phyloP scores from a whole-genome alignment of 495 filamentous ascomycete genomes.

The Penicillium coffeae region DNA sequence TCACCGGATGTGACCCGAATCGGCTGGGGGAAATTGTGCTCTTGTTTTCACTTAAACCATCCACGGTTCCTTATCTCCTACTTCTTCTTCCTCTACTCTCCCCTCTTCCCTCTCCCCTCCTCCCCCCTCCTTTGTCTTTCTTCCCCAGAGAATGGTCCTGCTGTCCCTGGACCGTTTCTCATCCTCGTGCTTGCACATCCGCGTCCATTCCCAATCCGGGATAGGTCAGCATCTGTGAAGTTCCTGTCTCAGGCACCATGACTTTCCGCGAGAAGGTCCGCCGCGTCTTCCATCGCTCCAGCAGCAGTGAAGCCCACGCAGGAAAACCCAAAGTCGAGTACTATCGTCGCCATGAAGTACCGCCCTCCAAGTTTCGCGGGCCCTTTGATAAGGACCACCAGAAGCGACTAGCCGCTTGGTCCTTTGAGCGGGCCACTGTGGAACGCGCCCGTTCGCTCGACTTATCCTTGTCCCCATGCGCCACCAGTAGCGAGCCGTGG shows the following conservation, averaged over 20 bases:
- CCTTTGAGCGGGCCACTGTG: conserved; percentile 38
- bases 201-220: conserved; percentile 35
- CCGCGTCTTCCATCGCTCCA: conserved; percentile 36
- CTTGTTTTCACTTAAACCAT: conserved; percentile 1
- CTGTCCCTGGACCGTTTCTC: conserved; percentile 2
- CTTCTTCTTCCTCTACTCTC: background rate
- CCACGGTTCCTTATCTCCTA: background rate
- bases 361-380: conserved; percentile 50
- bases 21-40: conserved; percentile 1
- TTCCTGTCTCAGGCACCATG: conserved; percentile 32
- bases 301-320: conserved; percentile 25
- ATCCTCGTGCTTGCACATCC: conserved; percentile 37
- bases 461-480: conserved; percentile 38
- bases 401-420: conserved; percentile 47
- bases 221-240: conserved; percentile 25
- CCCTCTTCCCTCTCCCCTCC: conserved; percentile 1
- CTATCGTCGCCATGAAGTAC: conserved; percentile 48
- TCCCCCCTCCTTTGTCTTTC: background rate
- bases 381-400: conserved; percentile 51
- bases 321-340: conserved; percentile 46
- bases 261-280: conserved; percentile 44
- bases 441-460: conserved; percentile 36
- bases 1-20: conserved; percentile 10
- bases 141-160: conserved; percentile 17
- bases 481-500: conserved; percentile 23